phyloP scores from a whole-genome alignment of 2,329 filamentous ascomycete genomes.

The Clarireedia sp. region DNA sequence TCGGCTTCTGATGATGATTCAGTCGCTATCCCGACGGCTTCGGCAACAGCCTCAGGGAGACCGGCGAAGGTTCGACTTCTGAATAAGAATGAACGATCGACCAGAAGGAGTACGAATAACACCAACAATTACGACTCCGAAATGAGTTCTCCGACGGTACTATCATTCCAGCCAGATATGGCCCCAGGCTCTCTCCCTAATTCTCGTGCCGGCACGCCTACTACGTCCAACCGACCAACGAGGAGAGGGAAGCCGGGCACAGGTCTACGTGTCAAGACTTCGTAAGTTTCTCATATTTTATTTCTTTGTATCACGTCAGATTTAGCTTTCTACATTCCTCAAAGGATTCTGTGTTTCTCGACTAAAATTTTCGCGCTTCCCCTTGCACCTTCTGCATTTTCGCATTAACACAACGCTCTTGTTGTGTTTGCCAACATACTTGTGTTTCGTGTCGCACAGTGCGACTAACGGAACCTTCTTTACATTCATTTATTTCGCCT shows the following conservation, averaged over 20 bases:
- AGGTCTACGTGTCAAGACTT: constrained; percentile 53
- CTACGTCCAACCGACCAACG: constrained; percentile 40
- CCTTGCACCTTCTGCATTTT: neutral
- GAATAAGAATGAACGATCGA: constrained; percentile 12
- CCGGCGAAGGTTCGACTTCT: constrained; percentile 21
- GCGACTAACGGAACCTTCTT: constrained; percentile 14
- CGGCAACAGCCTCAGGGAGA: constrained; percentile 1
- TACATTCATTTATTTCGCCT: neutral
- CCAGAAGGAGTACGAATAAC: constrained; percentile 12
- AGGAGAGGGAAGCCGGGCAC: constrained; percentile 55
- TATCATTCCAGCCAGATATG: constrained; percentile 37
- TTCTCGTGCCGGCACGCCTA: constrained; percentile 55
- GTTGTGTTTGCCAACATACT: neutral
- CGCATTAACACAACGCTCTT: constrained; percentile 2
- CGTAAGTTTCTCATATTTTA: constrained; percentile 44
- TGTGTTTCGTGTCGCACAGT: constrained; percentile 21
- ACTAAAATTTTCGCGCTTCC: neutral
- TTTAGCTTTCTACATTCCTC: constrained; percentile 3
- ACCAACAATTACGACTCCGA: constrained; percentile 43
- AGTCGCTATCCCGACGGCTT: constrained; percentile 10
- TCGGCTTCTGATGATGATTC: constrained; percentile 22
- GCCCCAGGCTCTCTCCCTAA: constrained; percentile 40
- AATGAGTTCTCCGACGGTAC: constrained; percentile 43
- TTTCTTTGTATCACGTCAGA: constrained; percentile 8
- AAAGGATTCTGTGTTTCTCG: constrained; percentile 3